These are phyloP conservation scores for Syzygium oleosum DNA, from an alignment of 345 rosid genomes.

Conservation along the genomic window DNA sequence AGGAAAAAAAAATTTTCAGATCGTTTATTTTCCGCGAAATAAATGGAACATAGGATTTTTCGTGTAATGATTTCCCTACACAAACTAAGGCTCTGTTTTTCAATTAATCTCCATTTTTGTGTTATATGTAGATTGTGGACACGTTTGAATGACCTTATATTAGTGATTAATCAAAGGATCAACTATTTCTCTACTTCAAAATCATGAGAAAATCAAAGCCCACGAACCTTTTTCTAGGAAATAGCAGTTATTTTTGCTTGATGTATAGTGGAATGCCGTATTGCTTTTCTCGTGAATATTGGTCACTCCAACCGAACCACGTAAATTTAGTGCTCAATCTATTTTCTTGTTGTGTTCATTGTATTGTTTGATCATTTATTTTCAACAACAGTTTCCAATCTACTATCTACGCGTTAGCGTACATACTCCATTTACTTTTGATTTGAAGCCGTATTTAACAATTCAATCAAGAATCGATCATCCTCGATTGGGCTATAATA, in stretches of 20 bases:
- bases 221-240: rapidly evolving
- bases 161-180: neutral
- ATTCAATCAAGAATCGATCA: neutral
- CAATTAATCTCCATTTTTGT: neutral
- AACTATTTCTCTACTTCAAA: neutral
- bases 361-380: neutral
- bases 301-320: rapidly evolving
- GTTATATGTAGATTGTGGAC: neutral
- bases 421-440: neutral
- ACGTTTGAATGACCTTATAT: neutral
- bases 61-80: neutral
- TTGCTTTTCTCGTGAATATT: rapidly evolving
- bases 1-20: too few species aligned
- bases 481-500: neutral
- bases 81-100: neutral
- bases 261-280: rapidly evolving
- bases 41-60: neutral
- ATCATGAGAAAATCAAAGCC: neutral
- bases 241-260: rapidly evolving
- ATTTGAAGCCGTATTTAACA: rapidly evolving
- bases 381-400: rapidly evolving
- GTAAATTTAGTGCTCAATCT: rapidly evolving
- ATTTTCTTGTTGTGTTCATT: neutral
- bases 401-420: neutral
- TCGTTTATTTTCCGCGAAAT: too few species aligned